Evolutionary conservation across 768 basidiomycete genomes (phyloP), one percentile per base, ranked within the genome.

Genomic region (Pisolithus marmoratus): DNA sequence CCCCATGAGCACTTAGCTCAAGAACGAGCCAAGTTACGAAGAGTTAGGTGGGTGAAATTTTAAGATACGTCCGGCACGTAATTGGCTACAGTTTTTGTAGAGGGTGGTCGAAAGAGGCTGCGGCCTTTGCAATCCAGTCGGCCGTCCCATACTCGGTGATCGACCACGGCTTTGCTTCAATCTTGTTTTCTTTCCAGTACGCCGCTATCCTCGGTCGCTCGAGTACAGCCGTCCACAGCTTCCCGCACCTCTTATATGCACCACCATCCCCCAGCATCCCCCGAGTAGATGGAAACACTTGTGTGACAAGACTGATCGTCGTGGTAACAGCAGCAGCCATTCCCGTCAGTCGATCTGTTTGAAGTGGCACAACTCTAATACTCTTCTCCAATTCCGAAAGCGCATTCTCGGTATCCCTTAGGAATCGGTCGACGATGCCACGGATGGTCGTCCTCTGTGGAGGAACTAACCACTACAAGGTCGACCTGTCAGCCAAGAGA

Each of bases 41-140:
- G 51, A 17, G 70, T 63, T 49, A 71, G 40, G 46, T 70, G 69
- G 47, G 65, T 60, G 29, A 70, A 62, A 46, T n/a, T n/a, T n/a
- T n/a, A n/a, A n/a, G n/a, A n/a, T n/a, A n/a, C n/a, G n/a, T n/a
- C n/a, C n/a, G n/a, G n/a, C n/a, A n/a, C n/a, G n/a, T n/a, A n/a
- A n/a, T n/a, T n/a, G n/a, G 26, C 44, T 24, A 17, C 44, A 46
- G 8, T 4, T 26, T 27, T 29, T 0, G 24, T 42, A 11, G 22
- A 9, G 12, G 11, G 11, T 12, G 31, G 34, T 49, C 55, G 26
- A 44, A 56, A n/a, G 40, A 48, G 19, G 38, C 44, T 29, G 52
- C 55, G 42, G 54, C 55, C 34, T 40, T 43, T 48, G 55, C 49
- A 26, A 56, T 56, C 55, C 53, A 56, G 38, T 48, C 52, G 37